Evolutionary conservation across 257 asterid species (phyloP), one percentile per base, ranked within the genome.

Genomic region (Nicotiana tomentosiformis): DNA sequence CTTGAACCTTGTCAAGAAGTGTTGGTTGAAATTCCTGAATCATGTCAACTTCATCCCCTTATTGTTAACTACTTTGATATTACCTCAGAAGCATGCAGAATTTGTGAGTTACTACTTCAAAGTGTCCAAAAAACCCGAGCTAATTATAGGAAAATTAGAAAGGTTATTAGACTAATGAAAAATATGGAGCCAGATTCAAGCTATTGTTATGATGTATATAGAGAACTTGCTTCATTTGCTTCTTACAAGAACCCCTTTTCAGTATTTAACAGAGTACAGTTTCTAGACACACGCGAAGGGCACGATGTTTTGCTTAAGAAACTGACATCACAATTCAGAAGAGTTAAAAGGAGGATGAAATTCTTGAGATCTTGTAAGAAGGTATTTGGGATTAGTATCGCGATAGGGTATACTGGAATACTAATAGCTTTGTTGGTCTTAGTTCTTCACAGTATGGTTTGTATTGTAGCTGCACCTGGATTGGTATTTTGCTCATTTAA

Each of bases 81-180:
- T 1, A 90, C 90, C 87, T 84, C 83, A 10, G 91, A 93, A 86
- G 97, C 96, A 0, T 80, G 90, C 85, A 81, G 46, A 82, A 81
- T 85, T n/a, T 93, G 94, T 15, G 97, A 93, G 81, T 85, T 78
- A 23, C 74, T 93, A 30, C 91, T 92, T 80, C 84, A 76, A 26
- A 87, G 86, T 18, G 78, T 90, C 60, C 87, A 83, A 1, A 90
- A 89, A 85, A 78, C 86, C 1, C 89, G 89, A 35, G n/a, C 53
- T 5, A 83, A 88, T 69, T 85, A 89, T 51, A 77, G 82, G 35
- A 20, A 82, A 10, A 87, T 91, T 10, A 70, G 68, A 56, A 84
- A 82, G 30, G 85, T 84, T 26, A 69, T 87, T 5, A 82, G 81
- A 60, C 77, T 86, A 61, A 30, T 88, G 39, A 56, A 86, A 49